A percentile compares a stretch with the other conserved stretches of the same genome.
These are phyloP conservation scores for Cicer cuneatum DNA, from an alignment of 306 rosid species.

Conservation along the genomic window DNA sequence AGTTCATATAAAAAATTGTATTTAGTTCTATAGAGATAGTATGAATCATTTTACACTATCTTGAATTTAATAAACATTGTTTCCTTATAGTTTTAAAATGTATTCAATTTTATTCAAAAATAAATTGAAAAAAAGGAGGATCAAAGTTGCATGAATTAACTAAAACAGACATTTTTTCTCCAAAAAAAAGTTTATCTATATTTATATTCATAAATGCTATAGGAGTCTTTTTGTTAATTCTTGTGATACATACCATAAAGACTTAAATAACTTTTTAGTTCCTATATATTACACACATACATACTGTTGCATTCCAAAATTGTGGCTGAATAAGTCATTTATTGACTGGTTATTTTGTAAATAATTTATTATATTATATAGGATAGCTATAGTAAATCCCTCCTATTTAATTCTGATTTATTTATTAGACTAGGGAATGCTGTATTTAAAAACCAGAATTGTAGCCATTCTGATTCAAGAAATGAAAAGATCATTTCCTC, in stretches of 20 bases:
- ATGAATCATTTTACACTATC: not conserved
- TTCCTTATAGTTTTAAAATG: not conserved
- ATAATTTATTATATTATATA: no score
- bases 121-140: not conserved
- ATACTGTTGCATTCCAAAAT: no score
- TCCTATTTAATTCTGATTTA: no score
- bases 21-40: not conserved
- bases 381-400: no score
- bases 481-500: no score
- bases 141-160: constrained; percentile 6
- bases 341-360: no score
- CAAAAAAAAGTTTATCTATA: not conserved
- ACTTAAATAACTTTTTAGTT: not conserved
- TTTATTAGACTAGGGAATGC: no score
- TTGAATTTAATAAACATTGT: not conserved
- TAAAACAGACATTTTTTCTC: not conserved
- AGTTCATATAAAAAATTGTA: constrained; percentile 21
- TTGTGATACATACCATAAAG: not conserved
- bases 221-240: not conserved
- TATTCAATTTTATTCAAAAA: constrained; percentile 3
- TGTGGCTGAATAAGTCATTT: no score
- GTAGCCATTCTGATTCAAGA: no score
- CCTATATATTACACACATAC: no score
- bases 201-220: not conserved
- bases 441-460: no score